These are phyloP conservation scores for Ampelomyces quisqualis DNA, from an alignment of 2,329 filamentous ascomycete genomes.

Conservation along the genomic window DNA sequence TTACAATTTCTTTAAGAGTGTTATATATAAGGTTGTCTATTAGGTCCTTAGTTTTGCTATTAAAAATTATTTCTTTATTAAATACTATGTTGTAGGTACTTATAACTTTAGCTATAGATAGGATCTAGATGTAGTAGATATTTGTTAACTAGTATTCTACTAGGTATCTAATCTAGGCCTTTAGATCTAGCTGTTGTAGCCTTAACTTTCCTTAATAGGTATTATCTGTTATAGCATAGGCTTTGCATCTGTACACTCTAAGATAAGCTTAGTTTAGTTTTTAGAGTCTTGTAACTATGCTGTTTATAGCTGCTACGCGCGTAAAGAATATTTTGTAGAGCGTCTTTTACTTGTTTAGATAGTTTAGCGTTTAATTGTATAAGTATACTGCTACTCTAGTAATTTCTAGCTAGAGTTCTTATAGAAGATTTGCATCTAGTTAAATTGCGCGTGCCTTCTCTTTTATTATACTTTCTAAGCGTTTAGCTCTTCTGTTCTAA, in stretches of 20 bases:
- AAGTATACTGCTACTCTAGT: constrained; percentile 8
- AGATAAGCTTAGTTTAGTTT: constrained; percentile 6
- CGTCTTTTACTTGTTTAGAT: constrained; percentile 5
- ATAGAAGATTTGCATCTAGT: constrained; percentile 7
- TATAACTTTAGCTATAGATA: constrained; percentile 4
- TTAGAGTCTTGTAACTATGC: not conserved
- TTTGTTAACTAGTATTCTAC: constrained; percentile 7
- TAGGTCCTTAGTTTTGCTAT: constrained; percentile 7
- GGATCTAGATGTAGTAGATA: constrained; percentile 8
- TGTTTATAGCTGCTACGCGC: not conserved
- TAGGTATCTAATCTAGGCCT: constrained; percentile 10
- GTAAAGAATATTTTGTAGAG: constrained; percentile 11
- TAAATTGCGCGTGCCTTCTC: constrained; percentile 4
- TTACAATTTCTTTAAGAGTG: constrained; percentile 6
- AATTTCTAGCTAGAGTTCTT: constrained; percentile 6
- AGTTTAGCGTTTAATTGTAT: constrained; percentile 9
- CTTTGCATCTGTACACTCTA: constrained; percentile 9
- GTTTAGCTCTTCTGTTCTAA: constrained; percentile 7
- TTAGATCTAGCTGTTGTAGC: constrained; percentile 6
- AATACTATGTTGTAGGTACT: constrained; percentile 7
- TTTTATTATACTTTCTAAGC: constrained; percentile 8
- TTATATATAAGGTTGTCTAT: constrained; percentile 11
- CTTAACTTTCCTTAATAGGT: not conserved
- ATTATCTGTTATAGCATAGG: constrained; percentile 5
- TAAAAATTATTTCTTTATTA: constrained; percentile 6